A percentile compares a stretch with the other conserved stretches of the same genome.
Evolutionary conservation across 805 yeast genomes (phyloP).

Genomic region (Pichia manshurica): DNA sequence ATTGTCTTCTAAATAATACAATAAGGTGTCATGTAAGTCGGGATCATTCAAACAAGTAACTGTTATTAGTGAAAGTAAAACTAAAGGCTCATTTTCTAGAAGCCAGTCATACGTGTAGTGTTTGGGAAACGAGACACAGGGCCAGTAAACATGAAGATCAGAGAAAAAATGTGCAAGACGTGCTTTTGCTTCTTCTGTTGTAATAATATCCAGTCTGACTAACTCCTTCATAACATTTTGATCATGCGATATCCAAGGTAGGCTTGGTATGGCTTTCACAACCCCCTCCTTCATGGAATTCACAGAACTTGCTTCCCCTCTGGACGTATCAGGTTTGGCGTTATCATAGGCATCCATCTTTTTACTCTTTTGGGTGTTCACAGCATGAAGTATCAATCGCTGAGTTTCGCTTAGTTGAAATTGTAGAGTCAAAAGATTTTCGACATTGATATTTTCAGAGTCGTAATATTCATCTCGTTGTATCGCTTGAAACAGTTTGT

Average conservation of each 20-base stretch:
- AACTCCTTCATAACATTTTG: conserved; percentile 35
- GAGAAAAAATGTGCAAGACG: conserved; percentile 34
- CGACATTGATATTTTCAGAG: conserved; percentile 20
- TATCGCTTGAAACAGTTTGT: conserved; percentile 20
- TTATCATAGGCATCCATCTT: neutral
- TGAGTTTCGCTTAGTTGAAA: conserved; percentile 30
- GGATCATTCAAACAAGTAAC: conserved; percentile 45
- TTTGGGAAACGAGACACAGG: conserved; percentile 39
- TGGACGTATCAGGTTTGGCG: neutral
- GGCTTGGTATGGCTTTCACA: conserved; percentile 27
- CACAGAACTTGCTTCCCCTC: conserved; percentile 27
- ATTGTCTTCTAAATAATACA: conserved; percentile 40
- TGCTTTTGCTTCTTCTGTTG: conserved; percentile 30
- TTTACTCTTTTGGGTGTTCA: conserved; percentile 10
- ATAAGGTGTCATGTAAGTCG: conserved; percentile 36
- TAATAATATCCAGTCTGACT: conserved; percentile 31
- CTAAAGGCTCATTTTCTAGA: conserved; percentile 37
- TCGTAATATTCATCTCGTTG: conserved; percentile 15
- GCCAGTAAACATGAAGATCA: conserved; percentile 42
- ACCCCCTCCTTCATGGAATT: conserved; percentile 35
- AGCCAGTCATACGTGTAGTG: conserved; percentile 36
- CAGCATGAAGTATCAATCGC: conserved; percentile 26
- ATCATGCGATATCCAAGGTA: conserved; percentile 35
- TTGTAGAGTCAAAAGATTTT: conserved; percentile 23
- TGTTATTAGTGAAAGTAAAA: conserved; percentile 38